These are phyloP conservation scores for Tylopilus felleus DNA, from an alignment of 768 basidiomycete genomes.

Conservation along the genomic window DNA sequence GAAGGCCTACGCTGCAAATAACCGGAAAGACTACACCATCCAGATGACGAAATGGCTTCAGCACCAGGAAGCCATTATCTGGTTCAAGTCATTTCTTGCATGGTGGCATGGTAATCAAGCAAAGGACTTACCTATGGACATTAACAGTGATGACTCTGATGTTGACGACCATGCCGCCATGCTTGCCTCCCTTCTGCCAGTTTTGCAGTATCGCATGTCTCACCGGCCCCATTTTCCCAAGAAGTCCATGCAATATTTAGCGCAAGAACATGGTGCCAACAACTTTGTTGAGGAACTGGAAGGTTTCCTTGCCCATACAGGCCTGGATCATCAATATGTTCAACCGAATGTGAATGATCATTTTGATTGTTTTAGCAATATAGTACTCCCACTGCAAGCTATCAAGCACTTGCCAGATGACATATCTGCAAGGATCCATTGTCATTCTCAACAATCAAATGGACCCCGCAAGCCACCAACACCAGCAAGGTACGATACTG, in stretches of 20 bases:
- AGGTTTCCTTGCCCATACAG: neutral
- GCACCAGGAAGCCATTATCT: neutral
- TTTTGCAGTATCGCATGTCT: neutral
- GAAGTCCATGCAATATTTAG: neutral
- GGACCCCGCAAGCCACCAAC: too few species aligned
- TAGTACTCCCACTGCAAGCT: neutral
- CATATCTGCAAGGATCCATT: too few species aligned
- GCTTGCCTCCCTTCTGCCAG: too few species aligned
- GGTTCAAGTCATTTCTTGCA: neutral
- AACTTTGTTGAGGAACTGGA: neutral
- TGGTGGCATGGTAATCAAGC: neutral
- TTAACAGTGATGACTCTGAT: too few species aligned
- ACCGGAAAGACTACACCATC: neutral
- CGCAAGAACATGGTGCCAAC: neutral
- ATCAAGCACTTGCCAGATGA: too few species aligned
- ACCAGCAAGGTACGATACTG: too few species aligned
- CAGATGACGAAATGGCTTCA: slow-evolving; percentile 4
- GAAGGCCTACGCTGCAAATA: neutral
- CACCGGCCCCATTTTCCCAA: neutral
- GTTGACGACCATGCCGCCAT: too few species aligned
- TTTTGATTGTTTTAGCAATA: neutral
- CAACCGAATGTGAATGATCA: neutral
- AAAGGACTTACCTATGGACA: too few species aligned
- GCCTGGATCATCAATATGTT: neutral
- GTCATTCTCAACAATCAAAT: too few species aligned